phyloP scores from a whole-genome alignment of 805 yeast genomes.

The Spencermartinsiella europaea region DNA sequence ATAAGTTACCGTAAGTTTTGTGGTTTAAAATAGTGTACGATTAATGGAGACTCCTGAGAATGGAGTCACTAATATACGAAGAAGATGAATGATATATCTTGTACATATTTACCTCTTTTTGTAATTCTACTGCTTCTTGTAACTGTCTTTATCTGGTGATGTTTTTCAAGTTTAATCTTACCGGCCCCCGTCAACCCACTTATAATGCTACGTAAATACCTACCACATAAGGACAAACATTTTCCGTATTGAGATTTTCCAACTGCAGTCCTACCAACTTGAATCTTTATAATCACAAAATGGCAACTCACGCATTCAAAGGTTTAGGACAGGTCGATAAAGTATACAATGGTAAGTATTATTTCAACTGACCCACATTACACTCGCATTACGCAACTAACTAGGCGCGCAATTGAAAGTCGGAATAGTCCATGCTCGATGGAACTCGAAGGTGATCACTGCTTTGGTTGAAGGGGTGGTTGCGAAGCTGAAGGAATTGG shows the following conservation, averaged over 20 bases:
- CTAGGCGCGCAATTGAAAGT: slow-evolving; percentile 55
- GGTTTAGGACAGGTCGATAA: slow-evolving; percentile 76
- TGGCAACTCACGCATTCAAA: slow-evolving; percentile 29
- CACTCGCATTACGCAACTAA: slow-evolving; percentile 15
- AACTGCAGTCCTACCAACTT: too few species aligned
- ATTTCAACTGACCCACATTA: slow-evolving; percentile 1
- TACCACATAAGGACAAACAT: background rate
- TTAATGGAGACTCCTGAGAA: too few species aligned
- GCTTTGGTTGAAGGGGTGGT: slow-evolving; percentile 77
- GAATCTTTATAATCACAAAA: too few species aligned
- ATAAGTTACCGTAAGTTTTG: too few species aligned
- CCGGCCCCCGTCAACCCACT: background rate
- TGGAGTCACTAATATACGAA: too few species aligned
- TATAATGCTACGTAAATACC: background rate
- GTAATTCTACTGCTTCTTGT: background rate
- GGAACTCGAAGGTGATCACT: slow-evolving; percentile 78
- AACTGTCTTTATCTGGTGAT: background rate
- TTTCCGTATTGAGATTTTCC: background rate
- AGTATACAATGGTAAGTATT: slow-evolving; percentile 56
- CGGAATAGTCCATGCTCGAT: slow-evolving; percentile 92
- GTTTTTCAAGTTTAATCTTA: background rate
- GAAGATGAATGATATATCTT: too few species aligned
- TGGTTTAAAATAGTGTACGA: too few species aligned
- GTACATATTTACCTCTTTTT: too few species aligned
- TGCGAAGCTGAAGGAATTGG: slow-evolving; percentile 50